Evolutionary conservation across 257 asterid species (phyloP), one percentile per base, ranked within the genome.

Genomic region (Petunia axillaris): DNA sequence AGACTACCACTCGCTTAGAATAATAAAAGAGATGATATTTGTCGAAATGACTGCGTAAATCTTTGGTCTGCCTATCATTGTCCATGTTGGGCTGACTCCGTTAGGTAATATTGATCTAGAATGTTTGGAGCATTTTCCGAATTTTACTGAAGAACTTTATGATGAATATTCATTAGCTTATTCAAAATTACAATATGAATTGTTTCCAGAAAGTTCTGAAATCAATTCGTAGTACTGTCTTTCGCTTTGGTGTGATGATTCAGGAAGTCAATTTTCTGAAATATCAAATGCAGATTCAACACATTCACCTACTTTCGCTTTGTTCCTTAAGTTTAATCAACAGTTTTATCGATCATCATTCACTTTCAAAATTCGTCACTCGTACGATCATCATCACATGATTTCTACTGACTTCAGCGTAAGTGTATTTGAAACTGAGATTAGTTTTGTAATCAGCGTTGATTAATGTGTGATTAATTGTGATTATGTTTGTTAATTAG

Each of bases 241-340:
- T 44, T 90, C 94, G 35, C 63, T 88, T 37, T 90, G 97, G 96
- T 82, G 25, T 25, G 25, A 76, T 83, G 88, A 87, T 79, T 92
- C 99, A 53, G 98, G 99, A 76, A 93, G 99, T 86, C 97, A 92
- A 73, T 91, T 95, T 81, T 95, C 98, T 44, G 97, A 91, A 84
- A 89, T 85, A 79, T 92, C 96, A 15, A 80, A 58, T 39, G 86
- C 82, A 66, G 93, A 88, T 52, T 93, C 86, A 81, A 84, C 83
- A 74, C 84, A 91, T 71, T 90, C 99, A 46, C 91, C 89, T 37
- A 91, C 88, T 67, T 93, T 85, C 85, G 91, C 90, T 79, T 83
- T 93, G 89, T 86, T 91, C 88, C 80, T 46, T 84, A 86, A 87
- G 86, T 95, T 89, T 60, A 87, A 91, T 77, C 87, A 88, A 71